Conservation (phyloP, 1,284 basidiomycete species). For the Bondarzewia mesenterica region DNA sequence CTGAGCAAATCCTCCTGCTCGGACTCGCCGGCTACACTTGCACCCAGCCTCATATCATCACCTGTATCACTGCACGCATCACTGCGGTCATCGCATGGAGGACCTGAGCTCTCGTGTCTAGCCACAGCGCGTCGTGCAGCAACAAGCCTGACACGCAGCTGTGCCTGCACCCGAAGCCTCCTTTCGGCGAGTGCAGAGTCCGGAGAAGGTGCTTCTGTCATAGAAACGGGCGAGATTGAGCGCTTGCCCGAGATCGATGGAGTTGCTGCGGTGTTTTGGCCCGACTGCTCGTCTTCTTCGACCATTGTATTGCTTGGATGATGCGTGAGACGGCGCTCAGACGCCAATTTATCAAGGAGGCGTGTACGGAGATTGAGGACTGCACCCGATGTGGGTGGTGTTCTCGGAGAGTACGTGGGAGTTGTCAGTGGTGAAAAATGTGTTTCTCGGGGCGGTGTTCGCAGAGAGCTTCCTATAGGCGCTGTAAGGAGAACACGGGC, state of each 20-base stretch:
- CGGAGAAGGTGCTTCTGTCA: neutral
- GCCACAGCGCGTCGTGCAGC: slow-evolving; percentile 20
- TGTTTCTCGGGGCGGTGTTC: neutral
- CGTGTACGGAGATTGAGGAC: slow-evolving; percentile 24
- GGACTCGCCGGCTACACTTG: neutral
- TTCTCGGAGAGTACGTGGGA: neutral
- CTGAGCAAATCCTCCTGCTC: slow-evolving; percentile 1
- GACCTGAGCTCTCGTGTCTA: neutral
- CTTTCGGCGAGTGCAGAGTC: slow-evolving; percentile 25
- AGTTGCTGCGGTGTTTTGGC: neutral
- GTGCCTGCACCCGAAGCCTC: slow-evolving; percentile 39
- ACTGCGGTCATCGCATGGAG: slow-evolving; percentile 3
- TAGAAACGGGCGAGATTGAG: slow-evolving; percentile 2
- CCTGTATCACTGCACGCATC: too few relatives aligned
- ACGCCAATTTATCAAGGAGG: slow-evolving; percentile 37
- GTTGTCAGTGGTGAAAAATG: neutral
- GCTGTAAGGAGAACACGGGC: neutral
- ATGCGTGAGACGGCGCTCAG: slow-evolving; percentile 29
- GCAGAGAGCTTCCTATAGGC: neutral
- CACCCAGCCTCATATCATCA: neutral
- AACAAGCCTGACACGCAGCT: slow-evolving; percentile 39
- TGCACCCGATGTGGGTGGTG: neutral
- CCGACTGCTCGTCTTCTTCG: neutral
- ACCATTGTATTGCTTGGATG: neutral
- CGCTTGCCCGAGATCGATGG: neutral